Percentiles rank a stretch among this genome's conserved stretches.
These are phyloP conservation scores for Barnettozyma hawaiiensis DNA, from an alignment of 1,139 yeast species.

Conservation along the genomic window DNA sequence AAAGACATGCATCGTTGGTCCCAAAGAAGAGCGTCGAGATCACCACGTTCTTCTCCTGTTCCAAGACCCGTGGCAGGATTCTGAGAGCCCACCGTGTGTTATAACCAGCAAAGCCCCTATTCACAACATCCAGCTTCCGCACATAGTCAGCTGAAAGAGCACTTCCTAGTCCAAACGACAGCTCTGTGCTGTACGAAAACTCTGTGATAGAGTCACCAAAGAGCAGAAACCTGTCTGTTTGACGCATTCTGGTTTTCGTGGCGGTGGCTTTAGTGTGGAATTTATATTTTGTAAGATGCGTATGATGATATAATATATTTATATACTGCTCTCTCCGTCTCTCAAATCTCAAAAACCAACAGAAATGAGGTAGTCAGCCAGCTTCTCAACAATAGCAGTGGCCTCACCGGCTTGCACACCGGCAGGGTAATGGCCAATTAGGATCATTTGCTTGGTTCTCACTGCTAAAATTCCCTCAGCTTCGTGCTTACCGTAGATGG, in stretches of 20 bases:
- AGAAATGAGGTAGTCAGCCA: slow-evolving; percentile 89
- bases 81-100: slow-evolving; percentile 46
- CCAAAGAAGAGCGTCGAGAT: slow-evolving; percentile 65
- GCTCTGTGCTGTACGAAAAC: slow-evolving; percentile 35
- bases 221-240: slow-evolving; percentile 34
- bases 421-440: slow-evolving; percentile 91
- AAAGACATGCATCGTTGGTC: slow-evolving; percentile 59
- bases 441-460: slow-evolving; percentile 86
- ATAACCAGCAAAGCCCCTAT: slow-evolving; percentile 62
- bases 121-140: slow-evolving; percentile 49
- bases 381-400: slow-evolving; percentile 85
- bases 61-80: slow-evolving; percentile 43
- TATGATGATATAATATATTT: no score
- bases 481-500: slow-evolving; percentile 86
- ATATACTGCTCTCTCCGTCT: no score
- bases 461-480: slow-evolving; percentile 87
- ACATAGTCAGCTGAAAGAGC: slow-evolving; percentile 43
- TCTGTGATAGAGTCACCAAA: slow-evolving; percentile 73
- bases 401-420: slow-evolving; percentile 94
- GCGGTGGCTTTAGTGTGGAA: no score
- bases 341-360: slow-evolving; percentile 80
- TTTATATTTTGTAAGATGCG: no score
- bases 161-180: slow-evolving; percentile 46
- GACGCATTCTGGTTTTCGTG: no score
- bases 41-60: slow-evolving; percentile 37